phyloP scores from a whole-genome alignment of 208 protist genomes.

The Leishmania turanica region DNA sequence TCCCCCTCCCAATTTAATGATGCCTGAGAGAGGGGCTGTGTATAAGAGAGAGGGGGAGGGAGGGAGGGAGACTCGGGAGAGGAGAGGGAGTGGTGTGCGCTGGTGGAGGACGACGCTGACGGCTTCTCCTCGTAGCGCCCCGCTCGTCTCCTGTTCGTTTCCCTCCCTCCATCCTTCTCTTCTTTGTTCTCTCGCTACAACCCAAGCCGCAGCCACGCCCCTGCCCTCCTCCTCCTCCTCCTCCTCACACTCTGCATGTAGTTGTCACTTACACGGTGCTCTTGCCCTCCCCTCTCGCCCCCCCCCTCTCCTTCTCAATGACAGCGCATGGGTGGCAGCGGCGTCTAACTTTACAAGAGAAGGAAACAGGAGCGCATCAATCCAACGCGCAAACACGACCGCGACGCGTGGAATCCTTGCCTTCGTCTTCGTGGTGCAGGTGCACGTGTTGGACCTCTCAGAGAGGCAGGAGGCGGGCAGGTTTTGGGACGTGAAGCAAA shows the following conservation, averaged over 20 bases:
- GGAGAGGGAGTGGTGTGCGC: background rate
- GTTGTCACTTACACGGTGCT: background rate
- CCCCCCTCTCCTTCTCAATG: background rate
- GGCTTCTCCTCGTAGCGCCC: background rate
- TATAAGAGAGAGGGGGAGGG: background rate
- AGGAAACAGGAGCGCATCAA: background rate
- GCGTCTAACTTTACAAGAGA: background rate
- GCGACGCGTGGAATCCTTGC: background rate
- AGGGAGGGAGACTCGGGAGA: background rate
- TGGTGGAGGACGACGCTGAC: background rate
- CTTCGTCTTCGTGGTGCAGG: background rate
- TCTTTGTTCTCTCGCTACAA: background rate
- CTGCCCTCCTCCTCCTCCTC: background rate
- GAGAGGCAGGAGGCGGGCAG: background rate
- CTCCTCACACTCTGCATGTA: background rate
- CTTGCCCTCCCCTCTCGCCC: background rate
- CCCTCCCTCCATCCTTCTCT: background rate
- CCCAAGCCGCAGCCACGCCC: no score
- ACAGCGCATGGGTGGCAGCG: background rate
- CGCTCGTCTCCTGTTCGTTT: background rate
- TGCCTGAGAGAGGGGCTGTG: background rate
- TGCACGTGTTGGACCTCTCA: background rate
- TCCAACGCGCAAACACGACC: background rate
- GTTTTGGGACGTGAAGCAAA: background rate
- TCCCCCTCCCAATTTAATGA: background rate